phyloP scores from a whole-genome alignment of 352 stramenopile species.

The Pythium dissotocum region DNA sequence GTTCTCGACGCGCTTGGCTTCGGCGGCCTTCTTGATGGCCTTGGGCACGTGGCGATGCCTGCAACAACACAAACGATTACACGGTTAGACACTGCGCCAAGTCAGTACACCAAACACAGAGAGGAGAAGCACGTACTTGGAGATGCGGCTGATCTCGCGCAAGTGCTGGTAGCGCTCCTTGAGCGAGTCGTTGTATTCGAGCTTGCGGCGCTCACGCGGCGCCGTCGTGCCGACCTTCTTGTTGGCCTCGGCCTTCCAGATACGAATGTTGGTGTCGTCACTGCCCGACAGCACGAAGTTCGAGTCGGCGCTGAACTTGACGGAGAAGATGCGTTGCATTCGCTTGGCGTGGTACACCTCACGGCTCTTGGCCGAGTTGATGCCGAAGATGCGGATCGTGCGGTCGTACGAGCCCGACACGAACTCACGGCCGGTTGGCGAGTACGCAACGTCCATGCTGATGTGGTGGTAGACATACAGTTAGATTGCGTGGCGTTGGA shows the following conservation, averaged over 20 bases:
- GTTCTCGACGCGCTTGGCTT: conserved; percentile 82
- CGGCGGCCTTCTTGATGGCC: conserved; percentile 96
- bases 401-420: conserved; percentile 98
- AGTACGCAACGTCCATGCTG: conserved; percentile 96
- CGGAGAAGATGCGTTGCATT: conserved; percentile 96
- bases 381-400: conserved; percentile 97
- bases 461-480: conserved; percentile 2
- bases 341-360: conserved; percentile 98
- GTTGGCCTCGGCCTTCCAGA: conserved; percentile 98
- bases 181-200: conserved; percentile 97
- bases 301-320: conserved; percentile 85
- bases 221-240: conserved; percentile 93
- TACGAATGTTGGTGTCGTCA: conserved; percentile 99
- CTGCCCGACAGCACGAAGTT: conserved; percentile 98
- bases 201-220: conserved; percentile 85
- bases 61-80: conserved; percentile 19
- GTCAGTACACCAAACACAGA: background rate
- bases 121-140: conserved; percentile 67
- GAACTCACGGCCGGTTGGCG: conserved; percentile 97
- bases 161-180: conserved; percentile 95
- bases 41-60: conserved; percentile 96
- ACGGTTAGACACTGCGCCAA: conserved; percentile 17
- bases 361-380: conserved; percentile 79
- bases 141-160: conserved; percentile 94
- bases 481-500: background rate